These are phyloP conservation scores for Misopates orontium DNA, from an alignment of 257 asterid species.

Conservation along the genomic window DNA sequence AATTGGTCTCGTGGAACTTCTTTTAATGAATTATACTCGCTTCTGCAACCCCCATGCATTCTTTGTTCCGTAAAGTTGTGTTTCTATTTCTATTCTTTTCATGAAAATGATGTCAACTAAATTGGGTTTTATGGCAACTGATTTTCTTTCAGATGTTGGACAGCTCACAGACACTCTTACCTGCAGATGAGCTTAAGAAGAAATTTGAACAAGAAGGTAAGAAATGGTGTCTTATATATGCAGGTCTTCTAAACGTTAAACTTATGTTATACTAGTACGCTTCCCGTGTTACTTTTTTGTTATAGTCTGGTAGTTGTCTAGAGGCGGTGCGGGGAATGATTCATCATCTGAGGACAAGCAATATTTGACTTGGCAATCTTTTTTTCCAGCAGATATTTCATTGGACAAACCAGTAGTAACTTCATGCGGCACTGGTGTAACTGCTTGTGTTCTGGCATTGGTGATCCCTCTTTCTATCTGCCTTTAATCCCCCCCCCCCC, in stretches of 20 bases:
- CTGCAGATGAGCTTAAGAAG: slow-evolving; percentile 77
- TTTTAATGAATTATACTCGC: neutral
- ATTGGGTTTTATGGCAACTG: slow-evolving; percentile 9
- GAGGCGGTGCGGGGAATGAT: too few species aligned
- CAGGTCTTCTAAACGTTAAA: slow-evolving; percentile 2
- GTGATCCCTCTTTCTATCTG: slow-evolving; percentile 36
- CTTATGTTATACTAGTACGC: too few species aligned
- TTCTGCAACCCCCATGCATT: neutral
- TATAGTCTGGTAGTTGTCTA: too few species aligned
- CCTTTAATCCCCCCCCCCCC: neutral
- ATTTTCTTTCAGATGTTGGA: slow-evolving; percentile 69
- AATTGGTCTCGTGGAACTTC: neutral
- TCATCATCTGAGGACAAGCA: neutral
- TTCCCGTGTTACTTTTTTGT: too few species aligned
- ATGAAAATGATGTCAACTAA: neutral
- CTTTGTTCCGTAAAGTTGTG: neutral
- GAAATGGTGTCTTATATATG: slow-evolving; percentile 19
- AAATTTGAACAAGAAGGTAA: slow-evolving; percentile 78
- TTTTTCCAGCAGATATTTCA: slow-evolving; percentile 61
- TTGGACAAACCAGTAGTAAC: slow-evolving; percentile 65
- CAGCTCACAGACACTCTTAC: slow-evolving; percentile 74
- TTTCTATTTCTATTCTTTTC: neutral
- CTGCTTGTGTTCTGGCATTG: slow-evolving; percentile 92
- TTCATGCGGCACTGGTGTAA: slow-evolving; percentile 97
- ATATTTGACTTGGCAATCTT: slow-evolving; percentile 6